A percentile compares a stretch with the other conserved stretches of the same genome.
These are phyloP conservation scores for Mucor indicus DNA, from an alignment of 371 early-diverging fungal genomes.

Conservation along the genomic window DNA sequence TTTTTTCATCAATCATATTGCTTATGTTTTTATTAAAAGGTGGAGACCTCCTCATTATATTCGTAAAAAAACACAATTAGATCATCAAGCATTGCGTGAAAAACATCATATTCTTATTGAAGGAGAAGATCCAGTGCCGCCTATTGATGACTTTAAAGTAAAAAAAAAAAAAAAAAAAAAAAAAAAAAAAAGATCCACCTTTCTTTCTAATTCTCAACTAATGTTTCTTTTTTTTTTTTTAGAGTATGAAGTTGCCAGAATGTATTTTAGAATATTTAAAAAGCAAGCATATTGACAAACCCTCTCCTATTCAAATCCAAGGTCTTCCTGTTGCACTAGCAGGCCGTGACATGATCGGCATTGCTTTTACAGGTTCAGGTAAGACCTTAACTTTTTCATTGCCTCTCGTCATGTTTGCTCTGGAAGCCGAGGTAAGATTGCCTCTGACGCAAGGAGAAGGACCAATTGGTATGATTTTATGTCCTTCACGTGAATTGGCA, in stretches of 20 bases:
- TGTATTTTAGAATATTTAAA: conserved; percentile 80
- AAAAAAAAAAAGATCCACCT: too few relatives aligned
- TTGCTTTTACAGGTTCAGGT: conserved; percentile 99
- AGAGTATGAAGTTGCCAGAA: conserved; percentile 77
- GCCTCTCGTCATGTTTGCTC: conserved; percentile 81
- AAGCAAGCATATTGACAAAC: conserved; percentile 79
- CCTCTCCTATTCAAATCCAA: conserved; percentile 98
- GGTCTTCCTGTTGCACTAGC: conserved; percentile 75
- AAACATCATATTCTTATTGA: conserved; percentile 75
- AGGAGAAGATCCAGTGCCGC: conserved; percentile 73
- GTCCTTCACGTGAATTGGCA: conserved; percentile 90
- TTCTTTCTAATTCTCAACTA: too few relatives aligned
- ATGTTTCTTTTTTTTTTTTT: too few relatives aligned
- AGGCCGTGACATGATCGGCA: conserved; percentile 94
- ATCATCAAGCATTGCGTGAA: conserved; percentile 53
- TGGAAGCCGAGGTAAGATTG: conserved; percentile 77
- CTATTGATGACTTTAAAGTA: conserved; percentile 65
- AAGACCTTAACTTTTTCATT: conserved; percentile 97
- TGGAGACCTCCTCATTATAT: conserved; percentile 84
- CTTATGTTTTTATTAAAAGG: too few relatives aligned
- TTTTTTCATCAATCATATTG: too few relatives aligned
- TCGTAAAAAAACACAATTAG: conserved; percentile 51
- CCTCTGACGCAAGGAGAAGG: conserved; percentile 88
- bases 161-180: neutral
- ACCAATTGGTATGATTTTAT: conserved; percentile 85